Conservation (phyloP, 208 protist species). For the Trypanosomatidae sp. region DNA sequence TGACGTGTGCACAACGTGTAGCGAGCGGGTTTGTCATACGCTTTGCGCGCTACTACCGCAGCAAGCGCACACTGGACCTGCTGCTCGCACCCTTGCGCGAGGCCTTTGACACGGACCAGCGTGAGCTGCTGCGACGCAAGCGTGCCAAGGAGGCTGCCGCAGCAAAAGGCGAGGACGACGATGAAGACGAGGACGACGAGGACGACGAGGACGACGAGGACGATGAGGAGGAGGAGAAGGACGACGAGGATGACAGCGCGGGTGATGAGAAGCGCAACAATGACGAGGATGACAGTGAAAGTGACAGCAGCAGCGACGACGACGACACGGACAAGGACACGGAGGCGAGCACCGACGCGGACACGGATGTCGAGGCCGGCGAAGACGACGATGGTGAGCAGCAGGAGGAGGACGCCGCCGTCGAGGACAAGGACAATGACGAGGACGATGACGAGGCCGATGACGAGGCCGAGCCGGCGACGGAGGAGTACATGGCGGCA, state of each 20-base stretch:
- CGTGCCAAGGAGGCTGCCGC: slow-evolving; percentile 25
- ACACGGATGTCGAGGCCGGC: slow-evolving; percentile 5
- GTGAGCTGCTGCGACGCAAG: slow-evolving; percentile 49
- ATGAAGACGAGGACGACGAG: slow-evolving; percentile 9
- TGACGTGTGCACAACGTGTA: slow-evolving; percentile 65
- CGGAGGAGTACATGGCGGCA: slow-evolving; percentile 73
- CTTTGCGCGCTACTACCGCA: slow-evolving; percentile 56
- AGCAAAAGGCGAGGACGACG: slow-evolving; percentile 14
- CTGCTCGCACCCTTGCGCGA: slow-evolving; percentile 67
- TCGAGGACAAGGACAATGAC: slow-evolving; percentile 5
- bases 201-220: slow-evolving; percentile 6
- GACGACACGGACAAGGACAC: slow-evolving; percentile 6
- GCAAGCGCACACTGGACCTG: slow-evolving; percentile 39
- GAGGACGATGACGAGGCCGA: slow-evolving; percentile 9
- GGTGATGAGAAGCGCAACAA: slow-evolving; percentile 3
- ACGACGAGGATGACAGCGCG: background rate
- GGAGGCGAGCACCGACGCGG: slow-evolving; percentile 5
- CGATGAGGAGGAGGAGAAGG: slow-evolving; percentile 4
- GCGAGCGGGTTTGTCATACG: slow-evolving; percentile 55
- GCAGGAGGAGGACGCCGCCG: slow-evolving; percentile 6
- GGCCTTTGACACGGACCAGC: slow-evolving; percentile 67
- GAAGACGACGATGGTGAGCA: slow-evolving; percentile 8
- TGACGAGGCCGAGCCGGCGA: slow-evolving; percentile 70
- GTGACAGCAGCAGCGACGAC: slow-evolving; percentile 2
- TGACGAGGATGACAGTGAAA: slow-evolving; percentile 5